Evolutionary conservation across 345 rosid species (phyloP).

Genomic region (Brassica juncea): DNA sequence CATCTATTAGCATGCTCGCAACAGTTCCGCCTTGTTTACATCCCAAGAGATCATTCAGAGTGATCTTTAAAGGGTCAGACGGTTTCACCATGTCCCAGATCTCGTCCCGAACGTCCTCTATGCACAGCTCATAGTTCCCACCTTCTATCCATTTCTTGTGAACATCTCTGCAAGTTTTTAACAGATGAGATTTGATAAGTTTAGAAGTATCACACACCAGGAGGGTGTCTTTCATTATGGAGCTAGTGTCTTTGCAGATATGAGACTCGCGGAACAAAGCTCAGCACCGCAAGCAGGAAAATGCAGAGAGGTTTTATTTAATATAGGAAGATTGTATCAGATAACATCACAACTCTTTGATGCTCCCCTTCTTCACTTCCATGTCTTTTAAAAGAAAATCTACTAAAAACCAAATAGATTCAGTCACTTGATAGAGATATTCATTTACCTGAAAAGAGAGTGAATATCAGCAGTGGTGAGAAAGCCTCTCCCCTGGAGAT

Average conservation of each 20-base stretch:
- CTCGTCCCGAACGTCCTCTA: conserved; percentile 96
- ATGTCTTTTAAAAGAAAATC: conserved; percentile 8
- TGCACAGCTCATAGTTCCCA: conserved; percentile 94
- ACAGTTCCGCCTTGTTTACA: conserved; percentile 99
- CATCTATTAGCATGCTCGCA: conserved; percentile 96
- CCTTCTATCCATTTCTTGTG: conserved; percentile 99
- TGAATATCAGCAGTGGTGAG: conserved; percentile 97
- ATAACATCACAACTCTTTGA: conserved; percentile 72
- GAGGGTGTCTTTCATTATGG: not conserved
- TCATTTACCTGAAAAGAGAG: conserved; percentile 85
- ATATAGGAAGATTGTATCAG: conserved; percentile 97
- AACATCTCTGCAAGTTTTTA: conserved; percentile 66
- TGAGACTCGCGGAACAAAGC: conserved; percentile 73
- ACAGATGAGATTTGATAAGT: conserved; percentile 1
- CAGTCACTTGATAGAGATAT: not conserved
- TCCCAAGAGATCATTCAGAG: conserved; percentile 67
- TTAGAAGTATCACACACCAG: conserved; percentile 12
- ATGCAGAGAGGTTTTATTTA: conserved; percentile 47
- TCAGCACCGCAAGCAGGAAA: conserved; percentile 78
- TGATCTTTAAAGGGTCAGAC: conserved; percentile 69
- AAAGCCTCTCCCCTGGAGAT: conserved; percentile 86
- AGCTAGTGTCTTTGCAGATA: conserved; percentile 54
- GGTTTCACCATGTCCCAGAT: conserved; percentile 99
- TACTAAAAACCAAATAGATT: conserved; percentile 4
- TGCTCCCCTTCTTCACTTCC: conserved; percentile 99